Evolutionary conservation across 495 filamentous ascomycete genomes (phyloP).

Genomic region (Penicillium angulare): DNA sequence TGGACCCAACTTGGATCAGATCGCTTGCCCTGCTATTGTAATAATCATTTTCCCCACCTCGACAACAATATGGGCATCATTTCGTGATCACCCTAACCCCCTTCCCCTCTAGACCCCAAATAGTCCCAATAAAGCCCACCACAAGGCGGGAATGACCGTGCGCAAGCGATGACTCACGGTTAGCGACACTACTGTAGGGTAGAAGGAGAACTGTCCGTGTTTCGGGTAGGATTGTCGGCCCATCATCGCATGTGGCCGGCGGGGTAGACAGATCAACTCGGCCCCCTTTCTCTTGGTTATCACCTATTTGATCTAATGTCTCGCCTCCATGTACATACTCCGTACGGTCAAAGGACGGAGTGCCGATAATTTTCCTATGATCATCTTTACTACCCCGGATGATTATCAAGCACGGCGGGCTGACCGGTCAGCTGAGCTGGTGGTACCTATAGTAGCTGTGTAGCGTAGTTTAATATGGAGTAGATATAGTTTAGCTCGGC

Average conservation of each 20-base stretch:
- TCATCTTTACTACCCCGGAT: constrained; percentile 18
- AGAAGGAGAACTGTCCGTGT: constrained; percentile 3
- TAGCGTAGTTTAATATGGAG: too few relatives aligned
- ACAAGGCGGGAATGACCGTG: constrained; percentile 11
- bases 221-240: constrained; percentile 3
- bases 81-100: constrained; percentile 11
- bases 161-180: constrained; percentile 26
- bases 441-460: too few relatives aligned
- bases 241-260: constrained; percentile 15
- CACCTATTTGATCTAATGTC: too few relatives aligned
- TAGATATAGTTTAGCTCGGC: too few relatives aligned
- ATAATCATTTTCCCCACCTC: constrained; percentile 21
- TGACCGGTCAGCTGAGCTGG: background rate
- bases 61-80: constrained; percentile 15
- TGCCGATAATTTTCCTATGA: too few relatives aligned
- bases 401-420: constrained; percentile 8
- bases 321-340: too few relatives aligned
- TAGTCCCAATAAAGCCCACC: too few relatives aligned
- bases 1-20: constrained; percentile 3
- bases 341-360: too few relatives aligned
- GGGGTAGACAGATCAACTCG: constrained; percentile 9
- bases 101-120: background rate
- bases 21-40: constrained; percentile 13
- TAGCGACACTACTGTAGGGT: too few relatives aligned
- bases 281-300: too few relatives aligned